phyloP scores from a whole-genome alignment of 2,329 filamentous ascomycete genomes.

The Ceratocystis cacaofunesta region DNA sequence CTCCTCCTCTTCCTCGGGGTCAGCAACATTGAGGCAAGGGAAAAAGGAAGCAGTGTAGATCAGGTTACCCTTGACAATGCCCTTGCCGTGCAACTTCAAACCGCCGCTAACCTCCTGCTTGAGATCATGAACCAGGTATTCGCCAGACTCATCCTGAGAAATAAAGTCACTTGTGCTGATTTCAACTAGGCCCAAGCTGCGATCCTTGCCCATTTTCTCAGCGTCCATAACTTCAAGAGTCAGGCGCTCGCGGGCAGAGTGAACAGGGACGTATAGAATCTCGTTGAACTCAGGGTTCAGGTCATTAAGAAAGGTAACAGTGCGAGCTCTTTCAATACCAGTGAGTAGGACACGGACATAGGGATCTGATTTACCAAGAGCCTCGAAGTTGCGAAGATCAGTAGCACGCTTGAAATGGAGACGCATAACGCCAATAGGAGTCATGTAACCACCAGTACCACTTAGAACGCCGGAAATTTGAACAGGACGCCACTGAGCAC shows the following conservation, averaged over 20 bases:
- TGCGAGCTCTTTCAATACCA: slow-evolving; percentile 77
- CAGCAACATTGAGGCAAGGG: slow-evolving; percentile 71
- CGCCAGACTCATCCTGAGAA: slow-evolving; percentile 59
- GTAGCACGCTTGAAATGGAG: slow-evolving; percentile 76
- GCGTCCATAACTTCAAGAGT: slow-evolving; percentile 92
- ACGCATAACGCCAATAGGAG: slow-evolving; percentile 87
- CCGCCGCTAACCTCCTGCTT: slow-evolving; percentile 53
- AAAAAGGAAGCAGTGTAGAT: slow-evolving; percentile 81
- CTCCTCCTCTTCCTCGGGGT: slow-evolving; percentile 79
- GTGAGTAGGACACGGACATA: slow-evolving; percentile 82
- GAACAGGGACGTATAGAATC: slow-evolving; percentile 83
- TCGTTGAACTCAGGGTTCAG: slow-evolving; percentile 94
- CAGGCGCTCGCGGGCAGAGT: slow-evolving; percentile 69
- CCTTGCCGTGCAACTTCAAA: slow-evolving; percentile 60
- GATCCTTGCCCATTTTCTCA: slow-evolving; percentile 81
- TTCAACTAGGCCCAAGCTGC: slow-evolving; percentile 70
- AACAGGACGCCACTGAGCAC: slow-evolving; percentile 88
- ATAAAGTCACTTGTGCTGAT: slow-evolving; percentile 67
- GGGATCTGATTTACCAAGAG: slow-evolving; percentile 91
- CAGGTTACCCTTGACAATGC: slow-evolving; percentile 62
- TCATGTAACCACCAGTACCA: slow-evolving; percentile 76
- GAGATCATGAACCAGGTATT: slow-evolving; percentile 63
- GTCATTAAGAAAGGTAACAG: slow-evolving; percentile 92
- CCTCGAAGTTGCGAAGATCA: slow-evolving; percentile 81
- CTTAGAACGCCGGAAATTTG: slow-evolving; percentile 63